A percentile compares a stretch with the other conserved stretches of the same genome.
phyloP scores from a whole-genome alignment of 169 alveolate species.

The Plasmodium knowlesi region DNA sequence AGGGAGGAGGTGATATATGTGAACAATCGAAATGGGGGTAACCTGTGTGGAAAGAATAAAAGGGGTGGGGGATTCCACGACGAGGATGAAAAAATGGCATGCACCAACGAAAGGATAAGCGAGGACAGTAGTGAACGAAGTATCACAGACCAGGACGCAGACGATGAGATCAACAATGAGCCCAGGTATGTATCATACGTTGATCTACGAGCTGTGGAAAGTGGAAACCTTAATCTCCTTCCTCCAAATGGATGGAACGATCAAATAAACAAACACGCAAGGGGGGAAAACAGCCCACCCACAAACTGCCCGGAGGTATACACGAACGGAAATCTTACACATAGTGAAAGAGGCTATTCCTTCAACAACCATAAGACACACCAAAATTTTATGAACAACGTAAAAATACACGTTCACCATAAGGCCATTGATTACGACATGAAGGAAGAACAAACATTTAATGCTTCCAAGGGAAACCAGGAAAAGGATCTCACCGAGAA shows the following conservation, averaged over 20 bases:
- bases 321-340: not conserved
- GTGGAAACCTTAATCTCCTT: not conserved
- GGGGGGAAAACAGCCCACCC: not conserved
- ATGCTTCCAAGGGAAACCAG: not conserved
- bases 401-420: not conserved
- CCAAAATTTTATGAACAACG: not conserved
- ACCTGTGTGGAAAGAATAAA: not conserved
- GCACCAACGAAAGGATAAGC: not conserved
- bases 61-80: not conserved
- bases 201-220: not conserved
- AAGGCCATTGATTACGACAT: not conserved
- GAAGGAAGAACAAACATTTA: not conserved
- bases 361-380: not conserved
- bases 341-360: not conserved
- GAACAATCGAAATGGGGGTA: not conserved
- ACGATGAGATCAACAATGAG: not conserved
- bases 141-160: not conserved
- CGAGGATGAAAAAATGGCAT: not conserved
- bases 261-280: not conserved
- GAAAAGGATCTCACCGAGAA: not conserved
- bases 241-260: not conserved
- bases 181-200: not conserved
- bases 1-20: conserved; percentile 2
- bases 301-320: not conserved
- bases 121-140: not conserved